Base-by-base conservation (phyloP, 2,329 filamentous ascomycete genomes). In the Alternaria consortialis region DNA sequence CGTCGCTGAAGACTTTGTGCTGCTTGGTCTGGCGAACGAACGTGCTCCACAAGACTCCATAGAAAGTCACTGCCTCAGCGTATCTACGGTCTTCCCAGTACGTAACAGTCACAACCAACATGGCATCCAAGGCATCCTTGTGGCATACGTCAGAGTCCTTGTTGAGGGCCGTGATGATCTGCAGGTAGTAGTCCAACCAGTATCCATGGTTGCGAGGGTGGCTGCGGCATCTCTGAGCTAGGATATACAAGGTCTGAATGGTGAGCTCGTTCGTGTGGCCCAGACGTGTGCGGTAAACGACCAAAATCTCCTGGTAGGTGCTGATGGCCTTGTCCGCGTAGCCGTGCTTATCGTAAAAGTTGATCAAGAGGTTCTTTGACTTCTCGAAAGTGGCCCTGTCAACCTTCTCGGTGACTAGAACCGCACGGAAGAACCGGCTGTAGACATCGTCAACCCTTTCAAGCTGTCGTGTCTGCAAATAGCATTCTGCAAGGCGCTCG, bases 171-270 rank as follows among this genome's bases (percentile, higher is more conserved):
- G 74, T 77, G 13, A 83, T 79, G 44, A 85, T 83, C 51, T 81
- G 78, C 55, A 81, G 78, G 66, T 84, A 83, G 60, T 82, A 81
- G 53, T 81, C 82, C 40, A 83, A 73, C 65, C 80, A 84, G 64
- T 79, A 80, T 1, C 80, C 80, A 50, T 83, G 74, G 52, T 82
- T 81, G 20, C 77, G 71, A 8, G 77, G 77, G 53, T 79, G 74
- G 8, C 67, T 65, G 7, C 73, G 74, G 60, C 78, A 80, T 27
- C 77, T 65, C 17, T 65, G 63, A 34, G 79, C 84, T 27, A 85
- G 71, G 29, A 78, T 77, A 66, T 85, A 85, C 54, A 85, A 67
- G 2, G 80, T 82, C 25, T 81, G 76, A 51, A 85, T 82, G 0
- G 82, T 83, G 32, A 78, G 72, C 48, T 82, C 78, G 62, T 84